Base-by-base conservation (phyloP, 441 rosid species). In the Populus hybrid region DNA sequence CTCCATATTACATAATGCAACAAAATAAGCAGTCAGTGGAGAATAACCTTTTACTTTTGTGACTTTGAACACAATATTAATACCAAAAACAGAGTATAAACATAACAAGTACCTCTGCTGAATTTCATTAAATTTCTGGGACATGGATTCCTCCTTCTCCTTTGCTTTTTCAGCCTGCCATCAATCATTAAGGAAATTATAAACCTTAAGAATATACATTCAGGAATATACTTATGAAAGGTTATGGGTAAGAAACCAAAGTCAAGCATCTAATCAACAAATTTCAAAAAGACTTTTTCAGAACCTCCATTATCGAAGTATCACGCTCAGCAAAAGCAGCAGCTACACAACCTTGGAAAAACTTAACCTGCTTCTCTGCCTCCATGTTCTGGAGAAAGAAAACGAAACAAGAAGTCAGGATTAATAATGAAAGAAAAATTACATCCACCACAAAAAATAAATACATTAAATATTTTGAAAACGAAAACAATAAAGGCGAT, bases 301-400 rank as follows among this genome's bases (percentile, higher is more conserved):
- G 56, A 61, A 97, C 99, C 99, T 97, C 97, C 97, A 97, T 90
- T 69, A 97, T 82, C 35, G 99, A 87, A 74, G 90, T 83, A 86
- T 97, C 99, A 74, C 99, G 91, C 80, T 94, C 99, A 74, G 99
- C 94, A 88, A 97, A 97, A 80, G 99, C 98, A 81, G 93, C 90
- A 31, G 99, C 99, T 74, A 94, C 98, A 82, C 99, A 92, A 36
- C 98, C 93, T 81, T 97, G 99, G 81, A 97, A 97, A 90, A 90
- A 97, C 74, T 92, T 93, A 77, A 97, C 81, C 86, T 93, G 99
- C 87, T 91, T 97, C 86, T 97, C 99, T 35, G 92, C 90, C 84
- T 97, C 99, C 83, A 79, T 70, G 84, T 93, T 94, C 99, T 97
- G 88, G 33, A 79, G 75, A 36, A 18, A 77, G 68, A 14, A 76